Percentiles rank a stretch among this genome's conserved stretches.
Evolutionary conservation across 495 filamentous ascomycete genomes (phyloP).

Genomic region (Pyronema omphalodes): DNA sequence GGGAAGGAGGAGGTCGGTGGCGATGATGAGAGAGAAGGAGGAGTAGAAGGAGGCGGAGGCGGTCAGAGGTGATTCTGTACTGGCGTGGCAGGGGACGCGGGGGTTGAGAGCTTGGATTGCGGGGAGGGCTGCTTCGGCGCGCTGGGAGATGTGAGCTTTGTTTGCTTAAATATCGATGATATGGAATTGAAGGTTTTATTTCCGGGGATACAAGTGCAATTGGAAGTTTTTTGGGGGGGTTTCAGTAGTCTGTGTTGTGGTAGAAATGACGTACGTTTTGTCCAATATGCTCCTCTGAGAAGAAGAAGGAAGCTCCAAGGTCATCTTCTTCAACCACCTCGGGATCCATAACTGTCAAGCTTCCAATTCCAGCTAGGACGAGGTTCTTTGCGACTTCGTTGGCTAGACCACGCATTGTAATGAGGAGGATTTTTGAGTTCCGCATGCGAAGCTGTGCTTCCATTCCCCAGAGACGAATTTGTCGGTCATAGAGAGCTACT

Average conservation of each 20-base stretch:
- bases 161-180: constrained; percentile 23
- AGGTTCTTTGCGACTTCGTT: constrained; percentile 96
- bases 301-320: constrained; percentile 74
- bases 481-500: constrained; percentile 92
- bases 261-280: constrained; percentile 41
- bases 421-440: constrained; percentile 73
- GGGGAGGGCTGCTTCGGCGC: constrained; percentile 64
- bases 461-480: constrained; percentile 96
- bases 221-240: neutral
- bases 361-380: constrained; percentile 85
- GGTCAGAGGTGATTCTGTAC: constrained; percentile 41
- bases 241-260: neutral
- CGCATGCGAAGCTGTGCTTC: constrained; percentile 85
- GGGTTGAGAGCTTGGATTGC: constrained; percentile 76
- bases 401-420: constrained; percentile 73
- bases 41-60: constrained; percentile 55
- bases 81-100: constrained; percentile 56
- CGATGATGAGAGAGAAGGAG: constrained; percentile 70
- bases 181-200: constrained; percentile 1
- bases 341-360: constrained; percentile 75
- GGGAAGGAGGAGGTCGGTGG: constrained; percentile 61
- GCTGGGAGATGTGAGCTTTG: constrained; percentile 16
- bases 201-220: no score
- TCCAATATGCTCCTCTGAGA: constrained; percentile 50
- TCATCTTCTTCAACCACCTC: constrained; percentile 60